Conservation (phyloP, 176 grass and related monocot species). For the Avena insularis region DNA sequence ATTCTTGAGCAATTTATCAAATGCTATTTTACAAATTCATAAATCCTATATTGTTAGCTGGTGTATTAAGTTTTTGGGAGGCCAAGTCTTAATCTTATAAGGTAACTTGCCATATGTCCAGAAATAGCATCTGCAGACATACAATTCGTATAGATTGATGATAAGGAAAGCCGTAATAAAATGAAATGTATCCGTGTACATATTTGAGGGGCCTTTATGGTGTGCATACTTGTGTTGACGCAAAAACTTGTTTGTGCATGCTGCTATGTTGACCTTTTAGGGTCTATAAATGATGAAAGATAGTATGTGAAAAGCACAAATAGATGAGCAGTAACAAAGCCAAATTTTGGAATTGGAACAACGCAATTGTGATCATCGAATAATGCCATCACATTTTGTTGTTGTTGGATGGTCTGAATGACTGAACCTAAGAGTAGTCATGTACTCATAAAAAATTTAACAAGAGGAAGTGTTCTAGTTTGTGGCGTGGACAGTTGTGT, state of each 20-base stretch:
- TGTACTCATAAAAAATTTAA: not conserved
- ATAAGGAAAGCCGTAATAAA: not conserved
- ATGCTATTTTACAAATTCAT: not conserved
- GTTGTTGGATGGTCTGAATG: not conserved
- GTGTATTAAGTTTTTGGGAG: not conserved
- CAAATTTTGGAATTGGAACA: not conserved
- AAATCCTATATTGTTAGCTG: not conserved
- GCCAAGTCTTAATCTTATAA: not conserved
- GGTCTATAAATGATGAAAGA: not conserved
- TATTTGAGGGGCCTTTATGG: not conserved
- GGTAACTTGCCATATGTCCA: not conserved
- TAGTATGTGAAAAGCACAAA: not conserved
- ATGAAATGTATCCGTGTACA: not conserved
- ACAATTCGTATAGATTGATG: not conserved
- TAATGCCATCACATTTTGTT: not conserved
- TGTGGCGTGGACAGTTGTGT: not conserved
- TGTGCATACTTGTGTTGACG: conserved; percentile 27
- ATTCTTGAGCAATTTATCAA: not conserved
- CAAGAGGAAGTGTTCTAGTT: not conserved
- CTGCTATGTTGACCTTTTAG: not conserved
- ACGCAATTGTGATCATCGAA: not conserved
- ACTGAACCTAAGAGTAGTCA: not conserved
- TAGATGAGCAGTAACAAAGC: not conserved
- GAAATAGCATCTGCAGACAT: not conserved
- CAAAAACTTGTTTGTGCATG: not conserved